phyloP scores from a whole-genome alignment of 257 asterid species.

The Ballota nigra region DNA sequence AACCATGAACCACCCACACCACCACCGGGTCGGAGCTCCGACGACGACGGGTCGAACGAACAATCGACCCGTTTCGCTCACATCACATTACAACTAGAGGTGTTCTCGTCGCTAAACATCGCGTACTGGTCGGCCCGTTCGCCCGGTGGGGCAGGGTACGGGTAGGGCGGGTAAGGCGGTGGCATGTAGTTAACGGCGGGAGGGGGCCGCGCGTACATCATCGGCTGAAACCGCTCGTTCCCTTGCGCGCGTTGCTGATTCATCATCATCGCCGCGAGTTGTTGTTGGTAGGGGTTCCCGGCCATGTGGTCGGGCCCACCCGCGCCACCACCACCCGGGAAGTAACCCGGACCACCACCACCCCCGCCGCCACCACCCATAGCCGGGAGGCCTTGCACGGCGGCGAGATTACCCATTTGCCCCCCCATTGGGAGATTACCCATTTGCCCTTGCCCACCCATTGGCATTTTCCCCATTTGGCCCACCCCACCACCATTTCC shows the following conservation, averaged over 20 bases:
- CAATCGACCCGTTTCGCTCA: constrained; percentile 23
- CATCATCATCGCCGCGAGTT: constrained; percentile 85
- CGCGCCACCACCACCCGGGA: constrained; percentile 35
- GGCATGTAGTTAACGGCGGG: constrained; percentile 89
- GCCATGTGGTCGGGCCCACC: constrained; percentile 50
- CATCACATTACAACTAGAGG: constrained; percentile 65
- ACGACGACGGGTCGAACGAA: neutral
- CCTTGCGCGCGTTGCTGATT: constrained; percentile 88
- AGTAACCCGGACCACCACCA: constrained; percentile 41
- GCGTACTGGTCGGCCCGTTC: constrained; percentile 50
- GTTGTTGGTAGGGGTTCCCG: constrained; percentile 76
- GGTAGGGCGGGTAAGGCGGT: constrained; percentile 45
- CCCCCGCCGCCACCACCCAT: constrained; percentile 46
- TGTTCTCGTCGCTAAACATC: constrained; percentile 70
- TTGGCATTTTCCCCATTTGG: constrained; percentile 44
- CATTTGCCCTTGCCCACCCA: constrained; percentile 43
- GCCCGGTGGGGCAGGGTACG: constrained; percentile 62
- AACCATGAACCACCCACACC: constrained; percentile 14
- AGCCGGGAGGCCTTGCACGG: constrained; percentile 88
- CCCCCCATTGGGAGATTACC: constrained; percentile 64
- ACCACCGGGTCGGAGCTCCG: neutral
- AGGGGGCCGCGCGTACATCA: constrained; percentile 96
- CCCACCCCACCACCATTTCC: constrained; percentile 38
- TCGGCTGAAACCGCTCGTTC: constrained; percentile 91
- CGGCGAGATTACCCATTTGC: constrained; percentile 50